Base-by-base conservation (phyloP, 768 basidiomycete genomes). In the Lanmaoa pseudosensibilis region DNA sequence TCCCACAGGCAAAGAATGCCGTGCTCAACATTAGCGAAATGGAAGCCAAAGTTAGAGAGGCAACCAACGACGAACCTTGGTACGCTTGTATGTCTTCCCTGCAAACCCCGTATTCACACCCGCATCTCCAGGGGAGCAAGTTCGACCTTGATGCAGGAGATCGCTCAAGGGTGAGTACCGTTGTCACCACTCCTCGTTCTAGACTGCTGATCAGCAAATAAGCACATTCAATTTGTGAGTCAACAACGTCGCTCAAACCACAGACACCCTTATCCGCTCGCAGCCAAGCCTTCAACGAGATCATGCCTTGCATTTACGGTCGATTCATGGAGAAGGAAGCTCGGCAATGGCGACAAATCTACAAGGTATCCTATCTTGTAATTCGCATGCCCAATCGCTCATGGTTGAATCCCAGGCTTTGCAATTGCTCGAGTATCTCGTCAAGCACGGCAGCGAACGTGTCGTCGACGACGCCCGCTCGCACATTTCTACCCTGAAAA, bases 281-380 rank as follows among this genome's bases (percentile, higher is more conserved):
- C 69, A 97, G 94, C 75, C 93, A 95, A 80, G 85, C 94, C 60
- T 99, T 99, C 75, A 99, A 98, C 74, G 96, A 99, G 77, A 94
- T 98, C 69, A 98, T 99, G 94, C 96, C 97, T 4, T 86, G 85
- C 67, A 97, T 98, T 63, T 98, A 97, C 73, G 81, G 86, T 10
- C 84, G 93, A 27, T 97, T 96, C 72, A 96, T 95, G 87, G 92
- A 98, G 73, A 98, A 98, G 75, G 97, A 99, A 74, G 97, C 97
- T 1, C 80, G 90, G 21, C 92, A 99, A 69, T 99, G 97, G 97
- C 81, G 97, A 36, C 94, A 99, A 73, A 98, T 99, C 55, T 99
- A 99, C 83, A 99, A 99, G 81, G 93, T 86, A 39, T 50, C 13
- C 13, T n/a, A 27, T 44, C 46, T 23, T 57, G 15, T 43, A 34